Evolutionary conservation across 164 flowering plant species (phyloP).

Genomic region (Paratinospora sagittata): DNA sequence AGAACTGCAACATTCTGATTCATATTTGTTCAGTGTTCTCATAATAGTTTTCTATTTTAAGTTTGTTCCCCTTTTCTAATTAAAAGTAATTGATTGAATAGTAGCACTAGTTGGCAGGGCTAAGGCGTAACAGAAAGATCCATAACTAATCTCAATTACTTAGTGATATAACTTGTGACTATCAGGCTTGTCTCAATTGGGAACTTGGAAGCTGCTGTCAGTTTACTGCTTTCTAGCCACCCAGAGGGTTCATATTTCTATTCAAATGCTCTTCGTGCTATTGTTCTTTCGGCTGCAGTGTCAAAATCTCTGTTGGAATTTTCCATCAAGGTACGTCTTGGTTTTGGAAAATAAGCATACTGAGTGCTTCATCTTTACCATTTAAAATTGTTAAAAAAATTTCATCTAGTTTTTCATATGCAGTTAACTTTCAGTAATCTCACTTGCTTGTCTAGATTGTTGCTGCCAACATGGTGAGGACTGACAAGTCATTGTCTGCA

Average conservation of each 20-base stretch:
- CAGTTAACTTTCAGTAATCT: background rate
- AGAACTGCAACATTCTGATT: too few relatives aligned
- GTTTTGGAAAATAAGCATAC: background rate
- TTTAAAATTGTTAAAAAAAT: background rate
- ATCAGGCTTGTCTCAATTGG: slow-evolving; percentile 92
- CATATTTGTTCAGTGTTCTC: too few relatives aligned
- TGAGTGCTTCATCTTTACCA: background rate
- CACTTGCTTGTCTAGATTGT: slow-evolving; percentile 52
- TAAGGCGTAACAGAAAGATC: too few relatives aligned
- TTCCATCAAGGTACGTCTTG: slow-evolving; percentile 71
- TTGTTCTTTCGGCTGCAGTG: slow-evolving; percentile 97
- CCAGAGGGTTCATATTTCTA: slow-evolving; percentile 90
- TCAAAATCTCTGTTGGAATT: slow-evolving; percentile 91
- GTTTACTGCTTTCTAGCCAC: slow-evolving; percentile 75
- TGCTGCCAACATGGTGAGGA: slow-evolving; percentile 98
- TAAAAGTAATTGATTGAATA: too few relatives aligned
- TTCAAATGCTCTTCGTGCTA: slow-evolving; percentile 91
- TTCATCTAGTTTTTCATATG: background rate
- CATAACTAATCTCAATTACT: too few relatives aligned
- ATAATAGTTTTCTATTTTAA: too few relatives aligned
- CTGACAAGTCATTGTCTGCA: slow-evolving; percentile 84
- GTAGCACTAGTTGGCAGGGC: too few relatives aligned
- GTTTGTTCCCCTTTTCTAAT: too few relatives aligned
- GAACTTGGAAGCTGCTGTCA: slow-evolving; percentile 91
- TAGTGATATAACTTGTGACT: slow-evolving; percentile 12